Conservation (phyloP, 1,284 basidiomycete genomes). For the Exobasidium rhododendri region DNA sequence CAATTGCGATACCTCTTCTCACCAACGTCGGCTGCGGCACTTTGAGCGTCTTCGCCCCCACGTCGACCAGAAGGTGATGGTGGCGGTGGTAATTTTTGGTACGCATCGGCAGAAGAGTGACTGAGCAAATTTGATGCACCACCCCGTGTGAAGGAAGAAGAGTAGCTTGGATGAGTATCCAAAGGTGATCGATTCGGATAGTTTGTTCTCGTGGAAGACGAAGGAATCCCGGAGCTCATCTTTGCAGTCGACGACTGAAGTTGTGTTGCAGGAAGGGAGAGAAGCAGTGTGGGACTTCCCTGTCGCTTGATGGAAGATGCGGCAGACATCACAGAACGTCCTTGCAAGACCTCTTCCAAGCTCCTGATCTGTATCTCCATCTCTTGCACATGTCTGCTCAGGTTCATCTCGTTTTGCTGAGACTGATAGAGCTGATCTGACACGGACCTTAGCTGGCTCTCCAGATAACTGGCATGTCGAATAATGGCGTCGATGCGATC, state of each 20-base stretch:
- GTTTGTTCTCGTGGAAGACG: neutral
- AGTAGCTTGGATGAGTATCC: neutral
- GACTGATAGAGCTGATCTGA: conserved; percentile 35
- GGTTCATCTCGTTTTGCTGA: conserved; percentile 12
- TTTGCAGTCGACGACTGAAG: neutral
- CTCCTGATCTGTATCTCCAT: conserved; percentile 9
- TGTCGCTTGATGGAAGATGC: neutral
- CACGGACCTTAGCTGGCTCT: conserved; percentile 36
- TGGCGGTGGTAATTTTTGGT: neutral
- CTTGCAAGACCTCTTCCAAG: conserved; percentile 1
- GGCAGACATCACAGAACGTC: neutral
- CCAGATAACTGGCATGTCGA: conserved; percentile 45
- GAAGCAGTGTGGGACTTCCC: neutral
- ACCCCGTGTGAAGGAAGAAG: neutral
- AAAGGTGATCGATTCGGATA: neutral
- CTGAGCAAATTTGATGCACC: neutral
- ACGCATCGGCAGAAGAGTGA: conserved; percentile 7
- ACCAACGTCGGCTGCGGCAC: neutral
- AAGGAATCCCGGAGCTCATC: no score
- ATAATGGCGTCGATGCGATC: conserved; percentile 50
- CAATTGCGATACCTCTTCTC: neutral
- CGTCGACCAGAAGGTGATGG: neutral
- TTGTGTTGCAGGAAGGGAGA: neutral
- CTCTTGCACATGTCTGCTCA: conserved; percentile 1
- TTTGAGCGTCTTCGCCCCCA: neutral